A percentile compares a stretch with the other conserved stretches of the same genome.
Conservation (phyloP, 257 asterid species). For the Solanum chaucha region DNA sequence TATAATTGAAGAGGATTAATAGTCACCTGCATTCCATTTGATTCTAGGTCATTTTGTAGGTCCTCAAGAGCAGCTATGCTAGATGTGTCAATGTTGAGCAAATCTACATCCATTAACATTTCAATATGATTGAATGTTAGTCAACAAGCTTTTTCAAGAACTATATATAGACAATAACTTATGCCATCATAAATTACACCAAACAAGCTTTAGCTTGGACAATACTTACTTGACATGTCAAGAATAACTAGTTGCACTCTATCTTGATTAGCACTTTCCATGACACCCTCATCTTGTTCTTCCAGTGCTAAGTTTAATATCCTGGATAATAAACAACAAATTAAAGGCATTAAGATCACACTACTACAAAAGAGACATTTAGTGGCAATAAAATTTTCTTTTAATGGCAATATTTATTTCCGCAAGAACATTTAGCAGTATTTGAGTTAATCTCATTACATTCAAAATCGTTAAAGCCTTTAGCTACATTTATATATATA, state of each 20-base stretch:
- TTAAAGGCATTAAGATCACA: not conserved
- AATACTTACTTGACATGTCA: conserved; percentile 30
- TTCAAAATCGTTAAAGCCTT: too few relatives aligned
- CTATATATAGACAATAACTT: not conserved
- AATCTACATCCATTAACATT: conserved; percentile 5
- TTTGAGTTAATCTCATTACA: too few relatives aligned
- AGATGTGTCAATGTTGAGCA: conserved; percentile 25
- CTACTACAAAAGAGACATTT: too few relatives aligned
- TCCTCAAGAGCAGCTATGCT: conserved; percentile 20
- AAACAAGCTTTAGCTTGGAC: not conserved
- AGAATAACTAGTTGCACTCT: conserved; percentile 13
- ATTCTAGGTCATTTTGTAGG: conserved; percentile 6
- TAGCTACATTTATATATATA: too few relatives aligned
- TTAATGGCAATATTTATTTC: not conserved
- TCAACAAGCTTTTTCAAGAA: too few relatives aligned
- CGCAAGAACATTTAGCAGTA: not conserved
- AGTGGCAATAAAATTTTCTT: too few relatives aligned
- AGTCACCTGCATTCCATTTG: conserved; percentile 19
- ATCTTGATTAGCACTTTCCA: not conserved
- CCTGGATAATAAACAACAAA: not conserved
- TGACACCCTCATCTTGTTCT: conserved; percentile 2
- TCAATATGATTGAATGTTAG: not conserved
- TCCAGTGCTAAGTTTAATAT: conserved; percentile 2
- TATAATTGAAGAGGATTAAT: not conserved
- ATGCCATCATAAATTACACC: not conserved